These are phyloP conservation scores for Herpetospermum pedunculosum DNA, from an alignment of 306 rosid genomes.

Conservation along the genomic window DNA sequence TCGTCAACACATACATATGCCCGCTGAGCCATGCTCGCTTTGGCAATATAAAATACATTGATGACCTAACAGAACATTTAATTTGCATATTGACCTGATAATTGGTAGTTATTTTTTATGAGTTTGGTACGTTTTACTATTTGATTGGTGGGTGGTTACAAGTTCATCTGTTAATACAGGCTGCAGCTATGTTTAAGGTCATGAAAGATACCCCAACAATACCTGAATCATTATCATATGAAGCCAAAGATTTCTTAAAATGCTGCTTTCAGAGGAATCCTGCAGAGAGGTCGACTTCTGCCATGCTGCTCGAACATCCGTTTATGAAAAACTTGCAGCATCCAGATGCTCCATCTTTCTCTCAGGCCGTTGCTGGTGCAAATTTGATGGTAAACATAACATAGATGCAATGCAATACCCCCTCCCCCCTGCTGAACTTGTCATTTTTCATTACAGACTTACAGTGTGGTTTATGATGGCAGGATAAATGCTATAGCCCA, in stretches of 20 bases:
- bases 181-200: slow-evolving; percentile 97
- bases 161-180: slow-evolving; percentile 39
- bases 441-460: slow-evolving; percentile 9
- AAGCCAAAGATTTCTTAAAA: slow-evolving; percentile 72
- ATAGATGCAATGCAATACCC: neutral
- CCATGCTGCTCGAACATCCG: slow-evolving; percentile 61
- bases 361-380: slow-evolving; percentile 21
- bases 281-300: slow-evolving; percentile 73
- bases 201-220: slow-evolving; percentile 71
- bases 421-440: neutral
- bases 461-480: slow-evolving; percentile 15
- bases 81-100: neutral
- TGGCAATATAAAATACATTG: neutral
- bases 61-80: neutral
- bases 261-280: slow-evolving; percentile 91
- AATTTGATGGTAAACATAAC: slow-evolving; percentile 33
- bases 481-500: slow-evolving; percentile 54
- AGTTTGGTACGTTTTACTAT: neutral
- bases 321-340: slow-evolving; percentile 49
- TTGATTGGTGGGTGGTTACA: slow-evolving; percentile 6
- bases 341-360: slow-evolving; percentile 31
- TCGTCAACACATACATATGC: too few species aligned
- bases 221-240: slow-evolving; percentile 72
- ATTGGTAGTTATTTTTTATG: neutral
- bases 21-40: too few species aligned